phyloP scores from a whole-genome alignment of 2,329 filamentous ascomycete genomes.

The Pestalotiopsis sp. region DNA sequence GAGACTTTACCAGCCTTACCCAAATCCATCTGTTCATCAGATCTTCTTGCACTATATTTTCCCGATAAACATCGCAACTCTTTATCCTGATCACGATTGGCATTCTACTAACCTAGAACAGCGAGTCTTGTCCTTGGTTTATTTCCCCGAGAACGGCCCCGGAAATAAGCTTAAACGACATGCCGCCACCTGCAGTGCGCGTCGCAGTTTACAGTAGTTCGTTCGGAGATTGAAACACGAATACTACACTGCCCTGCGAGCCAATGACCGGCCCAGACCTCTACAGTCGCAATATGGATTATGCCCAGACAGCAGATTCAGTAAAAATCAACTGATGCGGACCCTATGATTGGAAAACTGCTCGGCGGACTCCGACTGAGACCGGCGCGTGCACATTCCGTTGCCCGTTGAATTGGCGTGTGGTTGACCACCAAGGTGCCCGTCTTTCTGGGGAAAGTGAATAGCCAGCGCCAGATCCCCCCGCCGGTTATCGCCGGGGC shows the following conservation, averaged over 20 bases:
- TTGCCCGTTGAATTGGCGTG: background rate
- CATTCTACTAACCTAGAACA: background rate
- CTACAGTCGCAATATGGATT: background rate
- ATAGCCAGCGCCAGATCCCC: background rate
- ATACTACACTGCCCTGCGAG: background rate
- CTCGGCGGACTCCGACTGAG: slow-evolving; percentile 8
- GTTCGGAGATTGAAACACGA: background rate
- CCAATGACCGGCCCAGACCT: background rate
- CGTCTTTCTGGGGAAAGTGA: background rate
- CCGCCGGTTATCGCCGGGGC: slow-evolving; percentile 5
- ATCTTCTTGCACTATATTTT: no score
- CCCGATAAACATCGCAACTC: no score
- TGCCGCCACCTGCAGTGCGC: background rate
- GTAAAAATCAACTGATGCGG: background rate
- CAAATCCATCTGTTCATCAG: no score
- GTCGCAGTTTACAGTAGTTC: background rate
- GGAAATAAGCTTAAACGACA: background rate
- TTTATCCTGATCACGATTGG: no score
- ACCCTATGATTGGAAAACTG: background rate
- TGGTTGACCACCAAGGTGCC: background rate
- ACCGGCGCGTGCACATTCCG: slow-evolving; percentile 5
- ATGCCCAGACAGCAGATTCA: background rate
- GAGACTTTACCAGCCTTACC: no score
- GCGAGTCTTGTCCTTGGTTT: background rate
- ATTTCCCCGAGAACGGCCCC: background rate